Evolutionary conservation across 306 rosid species (phyloP).

Genomic region (Erythrophleum fordii): DNA sequence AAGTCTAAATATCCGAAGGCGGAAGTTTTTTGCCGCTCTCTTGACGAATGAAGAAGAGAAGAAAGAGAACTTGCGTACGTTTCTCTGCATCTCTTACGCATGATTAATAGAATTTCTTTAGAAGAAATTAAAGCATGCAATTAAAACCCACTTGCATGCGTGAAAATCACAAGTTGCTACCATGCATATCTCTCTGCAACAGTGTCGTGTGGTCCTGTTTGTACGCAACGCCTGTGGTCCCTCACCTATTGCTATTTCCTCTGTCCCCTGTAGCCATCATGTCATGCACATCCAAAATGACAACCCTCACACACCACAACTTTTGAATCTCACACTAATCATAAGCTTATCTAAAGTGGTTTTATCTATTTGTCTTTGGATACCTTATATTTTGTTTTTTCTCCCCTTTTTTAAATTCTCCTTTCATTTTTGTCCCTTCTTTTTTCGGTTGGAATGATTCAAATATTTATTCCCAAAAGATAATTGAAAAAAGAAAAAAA

Average conservation of each 20-base stretch:
- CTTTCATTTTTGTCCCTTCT: background rate
- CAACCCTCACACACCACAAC: conserved; percentile 62
- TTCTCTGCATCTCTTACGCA: conserved; percentile 23
- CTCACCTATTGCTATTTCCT: conserved; percentile 48
- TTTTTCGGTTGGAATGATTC: background rate
- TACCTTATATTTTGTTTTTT: conserved; percentile 25
- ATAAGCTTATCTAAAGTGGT: conserved; percentile 47
- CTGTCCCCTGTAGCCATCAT: conserved; percentile 56
- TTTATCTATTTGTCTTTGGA: conserved; percentile 47
- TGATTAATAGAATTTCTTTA: conserved; percentile 36
- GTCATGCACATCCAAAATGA: conserved; percentile 51
- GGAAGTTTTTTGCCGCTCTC: background rate
- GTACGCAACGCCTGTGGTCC: conserved; percentile 63
- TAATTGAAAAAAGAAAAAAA: background rate
- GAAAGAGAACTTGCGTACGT: conserved; percentile 42
- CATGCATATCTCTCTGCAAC: conserved; percentile 76
- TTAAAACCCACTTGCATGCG: conserved; percentile 38
- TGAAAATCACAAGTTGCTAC: conserved; percentile 41
- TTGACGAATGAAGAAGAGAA: conserved; percentile 41
- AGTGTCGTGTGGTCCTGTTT: conserved; percentile 67
- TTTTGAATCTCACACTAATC: conserved; percentile 51
- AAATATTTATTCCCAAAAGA: background rate
- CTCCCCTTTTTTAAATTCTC: background rate
- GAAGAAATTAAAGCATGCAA: conserved; percentile 46
- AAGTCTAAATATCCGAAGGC: background rate